phyloP scores from a whole-genome alignment of 2,329 filamentous ascomycete genomes.

The Diaporthe citriasiana region DNA sequence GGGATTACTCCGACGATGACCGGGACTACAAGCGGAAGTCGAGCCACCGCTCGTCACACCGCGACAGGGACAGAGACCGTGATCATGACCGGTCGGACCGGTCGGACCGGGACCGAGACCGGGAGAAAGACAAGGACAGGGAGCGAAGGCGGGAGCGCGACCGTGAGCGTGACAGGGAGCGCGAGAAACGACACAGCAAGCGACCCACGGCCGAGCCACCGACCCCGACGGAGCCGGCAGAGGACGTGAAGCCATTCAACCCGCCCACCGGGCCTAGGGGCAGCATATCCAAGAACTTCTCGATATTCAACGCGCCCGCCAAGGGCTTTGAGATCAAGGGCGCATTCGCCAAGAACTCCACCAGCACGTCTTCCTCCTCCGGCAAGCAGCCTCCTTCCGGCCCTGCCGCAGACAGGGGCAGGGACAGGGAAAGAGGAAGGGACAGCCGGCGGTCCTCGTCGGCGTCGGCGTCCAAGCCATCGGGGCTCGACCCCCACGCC shows the following conservation, averaged over 20 bases:
- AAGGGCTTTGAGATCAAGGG: slow-evolving; percentile 57
- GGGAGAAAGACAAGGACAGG: slow-evolving; percentile 54
- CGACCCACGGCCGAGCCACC: slow-evolving; percentile 48
- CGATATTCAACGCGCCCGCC: slow-evolving; percentile 39
- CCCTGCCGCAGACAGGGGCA: slow-evolving; percentile 34
- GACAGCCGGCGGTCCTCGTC: slow-evolving; percentile 55
- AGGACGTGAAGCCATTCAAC: slow-evolving; percentile 59
- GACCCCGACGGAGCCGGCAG: slow-evolving; percentile 50
- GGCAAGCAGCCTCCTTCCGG: slow-evolving; percentile 45
- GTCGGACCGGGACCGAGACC: slow-evolving; percentile 42
- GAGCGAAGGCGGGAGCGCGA: slow-evolving; percentile 56
- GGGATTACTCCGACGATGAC: slow-evolving; percentile 44
- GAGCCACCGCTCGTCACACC: slow-evolving; percentile 36
- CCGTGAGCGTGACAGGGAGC: slow-evolving; percentile 48
- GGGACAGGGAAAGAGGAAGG: slow-evolving; percentile 25
- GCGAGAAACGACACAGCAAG: slow-evolving; percentile 54
- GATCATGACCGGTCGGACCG: slow-evolving; percentile 42
- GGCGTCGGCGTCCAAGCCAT: slow-evolving; percentile 46
- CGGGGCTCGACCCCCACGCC: slow-evolving; percentile 70
- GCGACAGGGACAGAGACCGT: slow-evolving; percentile 33
- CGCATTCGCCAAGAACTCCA: slow-evolving; percentile 36
- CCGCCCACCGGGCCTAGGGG: slow-evolving; percentile 58
- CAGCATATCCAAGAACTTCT: slow-evolving; percentile 43
- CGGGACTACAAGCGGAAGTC: slow-evolving; percentile 44
- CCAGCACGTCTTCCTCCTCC: slow-evolving; percentile 23